Conservation (phyloP, 2,329 filamentous ascomycete species). For the Ramichloridium luteum region DNA sequence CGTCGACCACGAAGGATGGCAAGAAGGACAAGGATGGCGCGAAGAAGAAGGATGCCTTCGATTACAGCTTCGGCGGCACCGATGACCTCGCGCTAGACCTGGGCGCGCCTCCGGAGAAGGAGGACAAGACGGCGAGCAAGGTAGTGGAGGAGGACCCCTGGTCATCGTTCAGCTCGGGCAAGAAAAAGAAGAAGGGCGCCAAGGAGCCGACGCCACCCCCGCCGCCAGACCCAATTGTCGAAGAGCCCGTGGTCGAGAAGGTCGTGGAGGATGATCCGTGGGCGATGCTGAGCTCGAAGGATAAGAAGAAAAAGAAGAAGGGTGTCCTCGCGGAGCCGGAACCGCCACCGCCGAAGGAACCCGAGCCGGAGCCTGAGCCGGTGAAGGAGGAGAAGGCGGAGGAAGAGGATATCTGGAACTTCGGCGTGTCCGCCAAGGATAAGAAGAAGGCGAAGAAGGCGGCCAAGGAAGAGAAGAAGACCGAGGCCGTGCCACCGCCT, state of each 20-base stretch:
- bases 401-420: slow-evolving; percentile 26
- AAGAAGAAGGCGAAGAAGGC: slow-evolving; percentile 39
- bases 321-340: slow-evolving; percentile 14
- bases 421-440: slow-evolving; percentile 28
- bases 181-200: slow-evolving; percentile 24
- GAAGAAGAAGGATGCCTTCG: slow-evolving; percentile 23
- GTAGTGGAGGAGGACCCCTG: slow-evolving; percentile 19
- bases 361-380: slow-evolving; percentile 30
- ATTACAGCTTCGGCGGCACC: slow-evolving; percentile 18
- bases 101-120: slow-evolving; percentile 10
- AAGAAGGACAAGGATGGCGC: slow-evolving; percentile 25
- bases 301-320: slow-evolving; percentile 34
- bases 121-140: slow-evolving; percentile 13
- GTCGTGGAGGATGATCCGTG: slow-evolving; percentile 24
- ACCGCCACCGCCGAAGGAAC: slow-evolving; percentile 20
- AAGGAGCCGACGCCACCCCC: slow-evolving; percentile 17
- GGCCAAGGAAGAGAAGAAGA: slow-evolving; percentile 21
- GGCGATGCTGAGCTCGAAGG: slow-evolving; percentile 23
- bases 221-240: slow-evolving; percentile 13
- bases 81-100: slow-evolving; percentile 14
- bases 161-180: slow-evolving; percentile 16
- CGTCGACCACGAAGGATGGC: slow-evolving; percentile 15
- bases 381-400: slow-evolving; percentile 25
- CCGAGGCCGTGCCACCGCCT: slow-evolving; percentile 16
- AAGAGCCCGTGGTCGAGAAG: slow-evolving; percentile 12